phyloP scores from a whole-genome alignment of 2,329 filamentous ascomycete genomes.

The Trichophyton simii region DNA sequence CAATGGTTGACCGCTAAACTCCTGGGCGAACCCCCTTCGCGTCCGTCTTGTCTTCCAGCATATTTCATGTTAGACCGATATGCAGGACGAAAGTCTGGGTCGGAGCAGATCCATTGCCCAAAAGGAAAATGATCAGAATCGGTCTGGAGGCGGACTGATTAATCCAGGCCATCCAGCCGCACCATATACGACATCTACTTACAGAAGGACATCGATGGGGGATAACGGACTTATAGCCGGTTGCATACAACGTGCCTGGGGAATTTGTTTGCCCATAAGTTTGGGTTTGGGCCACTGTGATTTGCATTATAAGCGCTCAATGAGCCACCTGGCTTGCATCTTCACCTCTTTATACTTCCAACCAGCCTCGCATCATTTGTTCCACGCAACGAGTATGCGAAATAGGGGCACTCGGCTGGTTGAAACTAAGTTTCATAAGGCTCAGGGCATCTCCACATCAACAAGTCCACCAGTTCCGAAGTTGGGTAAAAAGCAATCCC shows the following conservation, averaged over 20 bases:
- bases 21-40: not conserved
- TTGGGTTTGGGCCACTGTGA: not conserved
- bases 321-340: not conserved
- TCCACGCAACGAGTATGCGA: not conserved
- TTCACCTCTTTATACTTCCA: conserved; percentile 1
- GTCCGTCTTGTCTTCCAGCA: not conserved
- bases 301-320: not conserved
- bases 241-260: not conserved
- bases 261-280: not conserved
- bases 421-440: conserved; percentile 13
- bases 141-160: not conserved
- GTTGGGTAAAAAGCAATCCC: conserved; percentile 3
- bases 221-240: not conserved
- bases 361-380: not conserved
- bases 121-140: not conserved
- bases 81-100: conserved; percentile 1
- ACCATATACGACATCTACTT: not conserved
- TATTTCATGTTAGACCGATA: not conserved
- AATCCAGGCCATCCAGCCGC: not conserved
- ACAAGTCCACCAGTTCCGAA: conserved; percentile 6
- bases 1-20: conserved; percentile 1
- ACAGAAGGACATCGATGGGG: not conserved
- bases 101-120: not conserved
- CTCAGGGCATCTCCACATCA: conserved; percentile 12
- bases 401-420: conserved; percentile 7